phyloP scores from a whole-genome alignment of 176 grass and related monocot species.

The Zizania latifolia region DNA sequence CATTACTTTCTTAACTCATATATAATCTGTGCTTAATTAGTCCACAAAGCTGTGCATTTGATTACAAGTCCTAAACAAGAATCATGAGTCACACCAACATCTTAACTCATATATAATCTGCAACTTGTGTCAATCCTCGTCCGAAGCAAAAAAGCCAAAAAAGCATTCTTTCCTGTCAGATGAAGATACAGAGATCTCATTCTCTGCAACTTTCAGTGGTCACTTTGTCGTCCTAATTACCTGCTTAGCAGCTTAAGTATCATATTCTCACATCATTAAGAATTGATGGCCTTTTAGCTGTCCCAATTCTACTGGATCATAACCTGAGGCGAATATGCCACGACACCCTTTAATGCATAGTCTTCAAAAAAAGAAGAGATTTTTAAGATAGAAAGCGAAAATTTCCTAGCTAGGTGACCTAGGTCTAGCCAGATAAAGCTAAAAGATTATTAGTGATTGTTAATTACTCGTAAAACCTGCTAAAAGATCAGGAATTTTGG shows the following conservation, averaged over 20 bases:
- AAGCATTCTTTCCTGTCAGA: not conserved
- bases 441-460: too few species aligned
- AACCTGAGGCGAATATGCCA: not conserved
- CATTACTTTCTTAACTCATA: too few species aligned
- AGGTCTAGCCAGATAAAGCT: not conserved
- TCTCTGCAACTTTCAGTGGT: not conserved
- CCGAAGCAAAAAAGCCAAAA: too few species aligned
- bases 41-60: too few species aligned
- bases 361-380: not conserved
- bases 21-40: too few species aligned
- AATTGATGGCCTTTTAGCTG: not conserved
- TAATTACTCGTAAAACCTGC: too few species aligned
- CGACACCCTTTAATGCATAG: not conserved
- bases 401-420: not conserved
- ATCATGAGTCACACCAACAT: too few species aligned
- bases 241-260: not conserved
- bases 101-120: too few species aligned
- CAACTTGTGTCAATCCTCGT: too few species aligned
- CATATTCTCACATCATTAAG: not conserved
- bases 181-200: slow-evolving; percentile 13
- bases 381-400: not conserved
- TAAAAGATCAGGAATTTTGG: not conserved
- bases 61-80: too few species aligned
- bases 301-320: not conserved
- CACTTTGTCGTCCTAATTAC: not conserved